Percentiles rank a stretch among this genome's conserved stretches.
These are phyloP conservation scores for Trametes cingulata DNA, from an alignment of 768 basidiomycete genomes.

Conservation along the genomic window DNA sequence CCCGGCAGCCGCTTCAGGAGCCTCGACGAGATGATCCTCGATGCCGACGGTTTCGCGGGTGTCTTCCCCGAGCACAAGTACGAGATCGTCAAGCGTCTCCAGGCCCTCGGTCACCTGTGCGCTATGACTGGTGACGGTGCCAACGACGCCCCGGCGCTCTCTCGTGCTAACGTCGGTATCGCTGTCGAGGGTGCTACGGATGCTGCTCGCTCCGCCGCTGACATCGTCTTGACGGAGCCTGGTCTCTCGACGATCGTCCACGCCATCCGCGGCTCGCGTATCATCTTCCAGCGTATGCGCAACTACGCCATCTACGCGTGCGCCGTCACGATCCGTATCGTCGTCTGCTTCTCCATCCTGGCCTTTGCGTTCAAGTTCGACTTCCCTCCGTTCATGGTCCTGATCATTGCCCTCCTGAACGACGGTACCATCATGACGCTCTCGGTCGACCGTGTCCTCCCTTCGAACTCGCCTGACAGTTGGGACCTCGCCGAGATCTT, in stretches of 20 bases:
- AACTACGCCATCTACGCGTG: slow-evolving; percentile 99
- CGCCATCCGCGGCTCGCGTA: slow-evolving; percentile 95
- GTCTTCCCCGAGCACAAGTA: slow-evolving; percentile 99
- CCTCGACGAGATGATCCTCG: slow-evolving; percentile 99
- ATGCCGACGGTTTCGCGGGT: slow-evolving; percentile 98
- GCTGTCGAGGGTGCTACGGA: slow-evolving; percentile 99
- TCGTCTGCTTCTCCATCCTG: slow-evolving; percentile 94
- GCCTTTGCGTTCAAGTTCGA: slow-evolving; percentile 96
- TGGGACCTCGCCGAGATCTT: slow-evolving; percentile 98
- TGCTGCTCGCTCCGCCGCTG: slow-evolving; percentile 96
- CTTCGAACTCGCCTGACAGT: slow-evolving; percentile 88
- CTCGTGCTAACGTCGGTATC: slow-evolving; percentile 99
- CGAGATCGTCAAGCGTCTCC: slow-evolving; percentile 98
- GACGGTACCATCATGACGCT: slow-evolving; percentile 99
- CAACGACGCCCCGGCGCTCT: slow-evolving; percentile 96
- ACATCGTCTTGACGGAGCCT: slow-evolving; percentile 97
- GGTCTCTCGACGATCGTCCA: slow-evolving; percentile 99
- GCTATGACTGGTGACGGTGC: slow-evolving; percentile 99
- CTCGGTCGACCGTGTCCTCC: slow-evolving; percentile 92
- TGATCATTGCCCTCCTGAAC: slow-evolving; percentile 95
- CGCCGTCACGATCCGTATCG: slow-evolving; percentile 97
- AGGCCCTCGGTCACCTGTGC: slow-evolving; percentile 92
- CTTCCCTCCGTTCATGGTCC: slow-evolving; percentile 99
- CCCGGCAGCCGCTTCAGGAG: slow-evolving; percentile 80
- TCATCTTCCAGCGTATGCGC: slow-evolving; percentile 99